Base-by-base conservation (phyloP, 2,329 filamentous ascomycete genomes). In the Ustilaginoidea virens region DNA sequence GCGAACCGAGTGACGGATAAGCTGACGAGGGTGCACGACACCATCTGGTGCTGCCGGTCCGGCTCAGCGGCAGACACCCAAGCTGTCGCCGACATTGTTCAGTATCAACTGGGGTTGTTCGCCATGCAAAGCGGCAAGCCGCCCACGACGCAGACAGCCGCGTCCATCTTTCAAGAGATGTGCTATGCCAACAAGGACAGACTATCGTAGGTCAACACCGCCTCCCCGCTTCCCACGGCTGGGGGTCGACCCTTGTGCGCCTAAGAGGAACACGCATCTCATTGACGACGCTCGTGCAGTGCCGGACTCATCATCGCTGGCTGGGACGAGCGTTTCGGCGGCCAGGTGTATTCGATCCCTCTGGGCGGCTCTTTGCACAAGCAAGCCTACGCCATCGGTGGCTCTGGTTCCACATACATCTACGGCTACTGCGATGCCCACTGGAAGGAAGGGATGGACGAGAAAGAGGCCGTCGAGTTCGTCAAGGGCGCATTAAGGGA, bases 1-100 rank as follows among this genome's bases (percentile, higher is more conserved):
- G 90, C 90, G 46, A 98, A 98, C 60, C 79, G 90, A 66, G 90
- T 98, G 41, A 98, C 90, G 39, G 90, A 98, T 69, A 98, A 98
- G 68, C 75, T 98, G 53, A 98, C 90, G 47, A 80, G 86, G 65
- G 87, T 98, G 36, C 81, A 92, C 61, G 90, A 98, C 58, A 96
- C 87, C 34, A 96, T 98, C 59, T 98, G 90, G 90, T 98, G 90
- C 65, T 98, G 90, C 64, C 79, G 90, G 48, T 96, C 90, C 36
- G 90, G 90, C 29, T 98, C 90, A 16, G 90, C 90, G 18, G 90
- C 90, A 42, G 90, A 98, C 52, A 98, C 90, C 34, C 90, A 98
- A 60, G 90, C 90, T 28, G 85, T 98, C 27, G 90, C 90, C 34
- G 90, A 98, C 49, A 94, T 98, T 46, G 90, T 98, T 23, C 82